Base-by-base conservation (phyloP, 805 yeast genomes). In the Nakazawaea ernobii region DNA sequence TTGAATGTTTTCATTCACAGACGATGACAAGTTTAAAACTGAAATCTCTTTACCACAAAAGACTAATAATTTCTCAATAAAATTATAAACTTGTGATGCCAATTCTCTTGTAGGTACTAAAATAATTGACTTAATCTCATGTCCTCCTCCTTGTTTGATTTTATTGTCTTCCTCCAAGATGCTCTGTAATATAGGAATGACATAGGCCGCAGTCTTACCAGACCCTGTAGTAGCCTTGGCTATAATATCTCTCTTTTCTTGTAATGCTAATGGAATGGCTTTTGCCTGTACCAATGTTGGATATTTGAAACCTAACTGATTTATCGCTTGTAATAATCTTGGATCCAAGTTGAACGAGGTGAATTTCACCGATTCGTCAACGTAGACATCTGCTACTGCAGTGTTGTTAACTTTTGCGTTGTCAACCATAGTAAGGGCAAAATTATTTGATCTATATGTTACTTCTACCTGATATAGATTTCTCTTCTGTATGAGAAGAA, bases 201-300 rank as follows among this genome's bases (percentile, higher is more conserved):
- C 67, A 61, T 92, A 92, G 1, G 97, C 95, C 9, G 88, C 86
- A 0, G 98, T 92, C 65, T 92, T 92, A 54, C 98, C 98, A 8
- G 96, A 86, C 4, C 99, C 99, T 0, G 99, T 92, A 26, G 88
- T 81, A 6, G 98, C 97, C 61, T 86, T 83, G 35, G 97, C 97
- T 41, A 92, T 84, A 53, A 92, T 85, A 62, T 92, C 97, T 68
- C 90, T 84, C 60, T 84, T 86, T 55, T 92, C 94, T 53, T 88
- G 86, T 45, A 94, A 67, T 1, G 99, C 97, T 43, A 94, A 69
- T 38, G 95, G 96, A 50, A 94, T 88, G n/a, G 96, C 86, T 60
- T 82, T 83, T 8, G 95, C 77, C 67, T 94, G 99, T 46, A 94
- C 85, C 49, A 89, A 74, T 1, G 98, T 94, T 8, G 99, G 98